phyloP scores from a whole-genome alignment of 169 alveolate species.

The Plasmodium chabaudi region DNA sequence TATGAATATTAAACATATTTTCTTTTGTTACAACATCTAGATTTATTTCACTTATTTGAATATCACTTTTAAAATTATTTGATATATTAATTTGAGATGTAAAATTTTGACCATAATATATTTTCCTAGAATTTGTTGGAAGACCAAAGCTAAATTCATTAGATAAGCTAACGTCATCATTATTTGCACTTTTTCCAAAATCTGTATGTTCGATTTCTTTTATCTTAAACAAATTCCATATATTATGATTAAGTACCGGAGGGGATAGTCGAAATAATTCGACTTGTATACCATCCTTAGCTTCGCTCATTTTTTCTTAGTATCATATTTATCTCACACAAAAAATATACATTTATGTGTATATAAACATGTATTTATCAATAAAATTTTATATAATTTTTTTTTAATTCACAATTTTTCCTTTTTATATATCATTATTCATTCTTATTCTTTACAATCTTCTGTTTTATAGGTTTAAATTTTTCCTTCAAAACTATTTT shows the following conservation, averaged over 20 bases:
- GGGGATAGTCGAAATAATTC: slow-evolving; percentile 62
- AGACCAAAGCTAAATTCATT: slow-evolving; percentile 63
- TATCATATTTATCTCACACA: not conserved
- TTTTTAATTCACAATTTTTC: not conserved
- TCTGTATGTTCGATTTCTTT: slow-evolving; percentile 19
- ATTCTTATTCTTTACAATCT: not conserved
- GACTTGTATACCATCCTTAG: slow-evolving; percentile 61
- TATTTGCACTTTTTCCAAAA: slow-evolving; percentile 27
- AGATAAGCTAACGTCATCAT: slow-evolving; percentile 35
- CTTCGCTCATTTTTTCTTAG: slow-evolving; percentile 35
- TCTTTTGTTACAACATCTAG: slow-evolving; percentile 40
- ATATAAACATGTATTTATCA: slow-evolving; percentile 9
- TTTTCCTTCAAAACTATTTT: too few species aligned
- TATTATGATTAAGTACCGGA: slow-evolving; percentile 28
- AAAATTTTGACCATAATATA: slow-evolving; percentile 43
- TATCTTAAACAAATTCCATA: slow-evolving; percentile 63
- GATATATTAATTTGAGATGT: slow-evolving; percentile 47
- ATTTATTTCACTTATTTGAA: slow-evolving; percentile 30
- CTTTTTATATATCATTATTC: not conserved
- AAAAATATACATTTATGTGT: not conserved
- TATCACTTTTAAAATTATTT: slow-evolving; percentile 60
- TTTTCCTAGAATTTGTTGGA: slow-evolving; percentile 50
- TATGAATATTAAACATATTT: slow-evolving; percentile 40
- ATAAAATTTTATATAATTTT: not conserved
- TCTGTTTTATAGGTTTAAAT: not conserved